These are phyloP conservation scores for Albophoma yamanashiensis DNA, from an alignment of 2,329 filamentous ascomycete genomes.

Conservation along the genomic window DNA sequence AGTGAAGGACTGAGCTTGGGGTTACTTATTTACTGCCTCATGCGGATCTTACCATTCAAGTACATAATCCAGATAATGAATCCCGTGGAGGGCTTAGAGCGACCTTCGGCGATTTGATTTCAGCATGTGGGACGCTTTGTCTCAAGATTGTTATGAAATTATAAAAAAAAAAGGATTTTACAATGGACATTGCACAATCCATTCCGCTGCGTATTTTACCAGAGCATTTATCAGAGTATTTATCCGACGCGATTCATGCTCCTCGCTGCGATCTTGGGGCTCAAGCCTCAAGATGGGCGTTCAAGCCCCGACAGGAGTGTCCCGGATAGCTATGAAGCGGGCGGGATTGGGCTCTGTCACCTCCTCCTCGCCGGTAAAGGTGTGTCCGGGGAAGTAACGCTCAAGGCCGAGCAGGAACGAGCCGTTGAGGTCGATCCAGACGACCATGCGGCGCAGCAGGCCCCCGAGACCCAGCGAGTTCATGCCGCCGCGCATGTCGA, in stretches of 20 bases:
- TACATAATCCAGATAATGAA: not conserved
- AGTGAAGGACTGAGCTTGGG: not conserved
- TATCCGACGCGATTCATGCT: not conserved
- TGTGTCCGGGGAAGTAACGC: constrained; percentile 20
- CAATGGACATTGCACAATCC: not conserved
- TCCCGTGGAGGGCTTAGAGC: not conserved
- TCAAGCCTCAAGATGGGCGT: not conserved
- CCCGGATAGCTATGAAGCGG: constrained; percentile 16
- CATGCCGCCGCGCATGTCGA: constrained; percentile 33
- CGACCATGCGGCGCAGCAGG: constrained; percentile 31
- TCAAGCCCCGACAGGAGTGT: not conserved
- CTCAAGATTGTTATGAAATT: not conserved
- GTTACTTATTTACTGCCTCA: not conserved
- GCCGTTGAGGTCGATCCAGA: constrained; percentile 36
- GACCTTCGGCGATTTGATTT: not conserved
- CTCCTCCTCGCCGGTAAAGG: constrained; percentile 11
- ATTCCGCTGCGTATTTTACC: not conserved
- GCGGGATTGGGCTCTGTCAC: constrained; percentile 20
- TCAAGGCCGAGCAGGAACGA: constrained; percentile 21
- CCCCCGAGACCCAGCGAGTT: constrained; percentile 28
- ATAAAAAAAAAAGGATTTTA: too few species aligned
- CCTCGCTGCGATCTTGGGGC: not conserved
- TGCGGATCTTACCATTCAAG: not conserved
- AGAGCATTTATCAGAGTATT: too few species aligned
- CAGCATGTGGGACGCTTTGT: not conserved